These are phyloP conservation scores for Thalia dealbata DNA, from an alignment of 176 grass and related monocot species.

Conservation along the genomic window DNA sequence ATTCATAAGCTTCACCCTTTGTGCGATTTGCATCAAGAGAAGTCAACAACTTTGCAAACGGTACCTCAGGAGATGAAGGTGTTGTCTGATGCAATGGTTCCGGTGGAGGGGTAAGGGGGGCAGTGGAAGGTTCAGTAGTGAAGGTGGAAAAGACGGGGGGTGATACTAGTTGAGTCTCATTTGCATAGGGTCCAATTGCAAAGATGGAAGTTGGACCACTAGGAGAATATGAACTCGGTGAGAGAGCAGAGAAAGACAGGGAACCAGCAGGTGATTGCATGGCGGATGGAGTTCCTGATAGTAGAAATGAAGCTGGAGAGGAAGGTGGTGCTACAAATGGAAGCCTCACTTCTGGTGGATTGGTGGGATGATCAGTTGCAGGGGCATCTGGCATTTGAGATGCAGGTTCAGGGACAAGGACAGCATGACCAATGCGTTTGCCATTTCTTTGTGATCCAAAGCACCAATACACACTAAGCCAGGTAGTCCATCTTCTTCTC, in stretches of 20 bases:
- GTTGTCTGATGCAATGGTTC: conserved; percentile 84
- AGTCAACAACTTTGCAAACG: conserved; percentile 82
- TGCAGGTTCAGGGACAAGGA: conserved; percentile 57
- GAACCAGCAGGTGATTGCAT: conserved; percentile 55
- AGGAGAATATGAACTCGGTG: conserved; percentile 52
- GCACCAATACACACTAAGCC: conserved; percentile 73
- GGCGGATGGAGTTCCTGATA: conserved; percentile 64
- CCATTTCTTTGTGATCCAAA: conserved; percentile 79
- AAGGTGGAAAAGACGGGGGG: conserved; percentile 85
- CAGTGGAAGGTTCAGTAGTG: conserved; percentile 93
- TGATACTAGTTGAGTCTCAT: conserved; percentile 91
- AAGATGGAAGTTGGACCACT: conserved; percentile 53
- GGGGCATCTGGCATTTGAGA: conserved; percentile 40
- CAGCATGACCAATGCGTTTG: conserved; percentile 52
- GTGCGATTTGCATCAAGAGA: conserved; percentile 43
- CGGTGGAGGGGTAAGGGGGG: conserved; percentile 82
- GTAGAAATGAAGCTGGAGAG: conserved; percentile 80
- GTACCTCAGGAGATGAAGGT: conserved; percentile 94
- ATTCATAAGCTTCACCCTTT: conserved; percentile 34
- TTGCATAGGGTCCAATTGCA: conserved; percentile 89
- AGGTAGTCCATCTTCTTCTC: conserved; percentile 80
- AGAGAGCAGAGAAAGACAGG: conserved; percentile 43
- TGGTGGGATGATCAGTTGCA: conserved; percentile 36
- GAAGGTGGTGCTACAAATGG: conserved; percentile 87
- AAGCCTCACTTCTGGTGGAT: conserved; percentile 38